These are phyloP conservation scores for Cicer chorassanicum DNA, from an alignment of 306 rosid genomes.

Conservation along the genomic window DNA sequence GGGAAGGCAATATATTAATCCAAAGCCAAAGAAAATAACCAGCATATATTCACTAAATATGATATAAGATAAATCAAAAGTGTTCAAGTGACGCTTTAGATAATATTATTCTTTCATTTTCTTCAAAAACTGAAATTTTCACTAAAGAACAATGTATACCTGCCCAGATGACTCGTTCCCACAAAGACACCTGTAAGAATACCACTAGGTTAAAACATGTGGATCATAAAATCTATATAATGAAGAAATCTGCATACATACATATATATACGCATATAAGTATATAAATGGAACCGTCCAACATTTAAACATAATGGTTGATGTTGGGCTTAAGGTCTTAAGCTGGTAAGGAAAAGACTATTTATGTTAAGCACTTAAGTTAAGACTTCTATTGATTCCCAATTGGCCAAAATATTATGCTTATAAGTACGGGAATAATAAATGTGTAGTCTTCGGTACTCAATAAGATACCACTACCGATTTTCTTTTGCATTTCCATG, in stretches of 20 bases:
- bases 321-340: background rate
- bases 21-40: constrained; percentile 22
- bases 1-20: constrained; percentile 8
- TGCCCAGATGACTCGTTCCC: constrained; percentile 79
- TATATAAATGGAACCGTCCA: background rate
- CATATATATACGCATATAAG: background rate
- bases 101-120: constrained; percentile 21
- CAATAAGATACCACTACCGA: background rate
- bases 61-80: constrained; percentile 11
- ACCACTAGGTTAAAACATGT: constrained; percentile 45
- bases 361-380: background rate
- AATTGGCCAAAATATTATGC: background rate
- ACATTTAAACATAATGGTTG: constrained; percentile 7
- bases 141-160: constrained; percentile 57
- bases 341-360: constrained; percentile 20
- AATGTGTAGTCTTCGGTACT: constrained; percentile 16
- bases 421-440: background rate
- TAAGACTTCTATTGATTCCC: background rate
- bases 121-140: constrained; percentile 25
- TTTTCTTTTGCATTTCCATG: background rate
- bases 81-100: background rate
- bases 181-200: constrained; percentile 64
- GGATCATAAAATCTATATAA: constrained; percentile 22
- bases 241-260: constrained; percentile 3
- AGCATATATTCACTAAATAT: constrained; percentile 21